Evolutionary conservation across 257 asterid genomes (phyloP).

Genomic region (Penstemon barbatus): DNA sequence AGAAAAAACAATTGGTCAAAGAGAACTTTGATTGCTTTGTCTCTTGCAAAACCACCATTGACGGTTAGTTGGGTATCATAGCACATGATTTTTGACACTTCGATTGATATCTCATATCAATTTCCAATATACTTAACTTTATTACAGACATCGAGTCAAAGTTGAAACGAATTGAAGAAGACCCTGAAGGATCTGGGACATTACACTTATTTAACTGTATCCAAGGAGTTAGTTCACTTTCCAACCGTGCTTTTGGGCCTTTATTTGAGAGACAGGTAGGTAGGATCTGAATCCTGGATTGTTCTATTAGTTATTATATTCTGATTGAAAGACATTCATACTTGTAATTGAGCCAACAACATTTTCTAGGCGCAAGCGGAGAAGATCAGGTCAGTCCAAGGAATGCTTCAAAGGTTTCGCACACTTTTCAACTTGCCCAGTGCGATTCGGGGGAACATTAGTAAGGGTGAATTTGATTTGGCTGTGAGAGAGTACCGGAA

Average conservation of each 20-base stretch:
- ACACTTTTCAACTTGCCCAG: constrained; percentile 96
- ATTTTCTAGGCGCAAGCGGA: constrained; percentile 86
- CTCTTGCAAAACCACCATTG: constrained; percentile 98
- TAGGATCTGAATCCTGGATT: constrained; percentile 33
- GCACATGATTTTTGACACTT: constrained; percentile 12
- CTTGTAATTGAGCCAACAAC: constrained; percentile 28
- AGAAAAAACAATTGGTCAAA: constrained; percentile 94
- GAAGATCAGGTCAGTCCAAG: constrained; percentile 96
- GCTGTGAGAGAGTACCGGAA: constrained; percentile 98
- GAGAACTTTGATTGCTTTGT: constrained; percentile 99
- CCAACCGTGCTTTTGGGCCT: constrained; percentile 94
- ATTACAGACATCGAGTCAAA: constrained; percentile 88
- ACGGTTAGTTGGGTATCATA: constrained; percentile 59
- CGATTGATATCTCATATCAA: constrained; percentile 14
- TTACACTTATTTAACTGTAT: constrained; percentile 70
- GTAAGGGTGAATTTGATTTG: constrained; percentile 96
- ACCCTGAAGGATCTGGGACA: constrained; percentile 98
- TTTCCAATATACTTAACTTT: constrained; percentile 25
- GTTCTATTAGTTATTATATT: constrained; percentile 19
- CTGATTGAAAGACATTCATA: constrained; percentile 21
- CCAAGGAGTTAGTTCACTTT: constrained; percentile 76
- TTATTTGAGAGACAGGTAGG: constrained; percentile 97
- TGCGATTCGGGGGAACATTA: constrained; percentile 88
- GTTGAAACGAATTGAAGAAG: constrained; percentile 94
- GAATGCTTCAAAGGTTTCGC: constrained; percentile 98